Conservation (phyloP, 257 asterid genomes). For the Knoxia roxburghii region DNA sequence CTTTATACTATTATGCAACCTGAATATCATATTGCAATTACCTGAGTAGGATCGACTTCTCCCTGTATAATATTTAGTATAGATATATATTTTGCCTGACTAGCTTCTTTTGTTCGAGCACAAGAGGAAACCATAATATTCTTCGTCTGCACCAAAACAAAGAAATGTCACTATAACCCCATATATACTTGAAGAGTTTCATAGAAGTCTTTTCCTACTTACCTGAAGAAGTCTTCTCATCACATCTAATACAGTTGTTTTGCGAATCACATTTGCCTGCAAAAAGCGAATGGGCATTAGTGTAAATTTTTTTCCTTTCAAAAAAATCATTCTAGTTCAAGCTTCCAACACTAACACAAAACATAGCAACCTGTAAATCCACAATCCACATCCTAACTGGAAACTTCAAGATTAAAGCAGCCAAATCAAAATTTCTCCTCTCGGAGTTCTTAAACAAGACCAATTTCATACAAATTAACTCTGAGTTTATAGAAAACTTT, state of each 20-base stretch:
- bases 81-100: constrained; percentile 95
- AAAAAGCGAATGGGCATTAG: constrained; percentile 25
- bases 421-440: neutral
- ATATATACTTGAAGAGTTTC: constrained; percentile 13
- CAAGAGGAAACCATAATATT: constrained; percentile 95
- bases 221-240: constrained; percentile 99
- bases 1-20: neutral
- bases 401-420: neutral
- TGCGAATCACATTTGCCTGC: constrained; percentile 95
- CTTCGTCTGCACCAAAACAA: constrained; percentile 61
- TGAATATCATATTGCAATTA: constrained; percentile 26
- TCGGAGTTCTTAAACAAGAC: neutral
- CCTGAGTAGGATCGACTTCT: constrained; percentile 99
- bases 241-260: constrained; percentile 97
- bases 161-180: constrained; percentile 16
- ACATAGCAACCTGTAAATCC: neutral
- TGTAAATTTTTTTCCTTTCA: neutral
- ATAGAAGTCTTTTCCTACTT: constrained; percentile 22
- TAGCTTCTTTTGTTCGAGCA: constrained; percentile 93
- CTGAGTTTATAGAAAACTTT: neutral
- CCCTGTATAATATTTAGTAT: constrained; percentile 96
- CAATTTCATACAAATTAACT: neutral
- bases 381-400: neutral
- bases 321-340: neutral
- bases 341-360: neutral